These are phyloP conservation scores for Parathielavia appendiculata DNA, from an alignment of 495 filamentous ascomycete species.

Conservation along the genomic window DNA sequence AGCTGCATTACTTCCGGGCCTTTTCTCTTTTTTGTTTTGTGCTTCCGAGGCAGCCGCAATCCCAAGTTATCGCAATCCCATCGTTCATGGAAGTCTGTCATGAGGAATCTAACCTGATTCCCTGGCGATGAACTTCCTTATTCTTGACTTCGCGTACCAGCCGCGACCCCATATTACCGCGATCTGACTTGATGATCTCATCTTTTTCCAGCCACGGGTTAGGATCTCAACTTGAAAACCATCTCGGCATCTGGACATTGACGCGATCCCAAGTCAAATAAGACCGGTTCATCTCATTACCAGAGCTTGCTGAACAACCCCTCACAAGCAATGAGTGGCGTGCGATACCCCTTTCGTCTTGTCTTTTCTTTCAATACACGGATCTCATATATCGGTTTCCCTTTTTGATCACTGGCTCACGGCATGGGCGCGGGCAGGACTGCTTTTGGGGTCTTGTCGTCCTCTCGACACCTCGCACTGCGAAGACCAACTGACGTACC, in stretches of 20 bases:
- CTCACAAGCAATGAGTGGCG: not conserved
- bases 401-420: not conserved
- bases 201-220: not conserved
- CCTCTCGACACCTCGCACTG: not conserved
- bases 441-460: slow-evolving; percentile 2
- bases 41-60: not conserved
- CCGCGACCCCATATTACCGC: not conserved
- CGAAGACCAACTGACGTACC: not conserved
- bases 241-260: too few species aligned
- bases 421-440: not conserved
- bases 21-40: not conserved
- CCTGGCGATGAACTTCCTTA: not conserved
- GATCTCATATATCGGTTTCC: not conserved
- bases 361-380: not conserved
- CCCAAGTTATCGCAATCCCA: not conserved
- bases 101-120: too few species aligned
- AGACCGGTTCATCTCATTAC: not conserved
- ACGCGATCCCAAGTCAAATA: not conserved
- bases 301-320: not conserved
- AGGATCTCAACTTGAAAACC: too few species aligned
- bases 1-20: not conserved
- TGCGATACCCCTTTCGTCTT: not conserved
- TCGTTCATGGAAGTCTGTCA: not conserved
- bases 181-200: not conserved
- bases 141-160: not conserved